phyloP scores from a whole-genome alignment of 306 rosid genomes.

The Citrullus amarus region DNA sequence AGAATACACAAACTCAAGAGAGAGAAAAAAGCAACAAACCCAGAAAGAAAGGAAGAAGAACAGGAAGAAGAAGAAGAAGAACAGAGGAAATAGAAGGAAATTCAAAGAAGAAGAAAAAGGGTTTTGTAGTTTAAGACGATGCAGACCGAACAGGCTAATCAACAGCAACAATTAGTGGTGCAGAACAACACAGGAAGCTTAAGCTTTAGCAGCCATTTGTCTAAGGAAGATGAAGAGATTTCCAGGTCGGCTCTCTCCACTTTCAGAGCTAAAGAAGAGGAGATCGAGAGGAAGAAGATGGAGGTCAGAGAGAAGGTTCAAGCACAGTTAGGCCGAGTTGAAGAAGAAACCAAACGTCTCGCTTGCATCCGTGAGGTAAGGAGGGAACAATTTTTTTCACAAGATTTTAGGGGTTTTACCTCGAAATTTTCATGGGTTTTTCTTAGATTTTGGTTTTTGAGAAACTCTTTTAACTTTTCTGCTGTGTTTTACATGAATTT shows the following conservation, averaged over 20 bases:
- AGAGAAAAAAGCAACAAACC: not conserved
- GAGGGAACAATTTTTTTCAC: not conserved
- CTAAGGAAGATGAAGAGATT: conserved; percentile 93
- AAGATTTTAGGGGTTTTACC: not conserved
- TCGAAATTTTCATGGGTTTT: not conserved
- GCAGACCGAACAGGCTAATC: conserved; percentile 37
- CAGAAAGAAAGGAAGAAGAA: not conserved
- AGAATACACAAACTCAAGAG: conserved; percentile 16
- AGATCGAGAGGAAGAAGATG: conserved; percentile 90
- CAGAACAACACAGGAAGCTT: conserved; percentile 76
- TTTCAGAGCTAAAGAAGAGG: conserved; percentile 88
- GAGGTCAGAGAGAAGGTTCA: conserved; percentile 90
- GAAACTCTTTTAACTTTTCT: not conserved
- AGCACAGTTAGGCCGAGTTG: conserved; percentile 79
- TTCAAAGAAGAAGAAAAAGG: conserved; percentile 20
- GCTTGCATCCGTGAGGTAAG: conserved; percentile 88
- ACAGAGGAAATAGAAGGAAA: conserved; percentile 18
- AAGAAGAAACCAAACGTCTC: conserved; percentile 92
- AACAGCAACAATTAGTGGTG: conserved; percentile 40
- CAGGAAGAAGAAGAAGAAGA: not conserved
- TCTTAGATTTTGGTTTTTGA: not conserved
- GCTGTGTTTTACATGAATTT: not conserved
- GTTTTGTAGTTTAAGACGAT: conserved; percentile 1
- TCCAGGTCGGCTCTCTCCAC: conserved; percentile 87
- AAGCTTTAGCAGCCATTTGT: conserved; percentile 87